A percentile compares a stretch with the other conserved stretches of the same genome.
Evolutionary conservation across 306 rosid genomes (phyloP).

Genomic region (Dryas alaskensis): DNA sequence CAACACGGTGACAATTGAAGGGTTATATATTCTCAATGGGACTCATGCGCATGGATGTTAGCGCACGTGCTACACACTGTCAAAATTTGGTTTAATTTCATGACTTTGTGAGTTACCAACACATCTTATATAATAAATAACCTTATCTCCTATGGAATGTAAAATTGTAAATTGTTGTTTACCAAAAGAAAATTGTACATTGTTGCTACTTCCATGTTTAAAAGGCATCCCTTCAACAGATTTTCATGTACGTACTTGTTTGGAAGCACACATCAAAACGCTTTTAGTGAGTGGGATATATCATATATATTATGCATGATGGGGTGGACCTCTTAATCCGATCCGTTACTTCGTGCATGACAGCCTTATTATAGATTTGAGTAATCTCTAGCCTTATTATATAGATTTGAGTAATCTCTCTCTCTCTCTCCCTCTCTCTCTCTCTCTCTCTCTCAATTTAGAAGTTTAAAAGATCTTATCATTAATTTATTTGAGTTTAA

Average conservation of each 20-base stretch:
- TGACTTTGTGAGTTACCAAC: background rate
- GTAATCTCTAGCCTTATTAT: background rate
- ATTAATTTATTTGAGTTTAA: background rate
- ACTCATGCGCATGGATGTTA: background rate
- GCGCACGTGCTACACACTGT: conserved; percentile 4
- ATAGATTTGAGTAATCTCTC: background rate
- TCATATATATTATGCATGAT: no score
- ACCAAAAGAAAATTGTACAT: background rate
- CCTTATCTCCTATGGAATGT: background rate
- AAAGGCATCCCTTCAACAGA: background rate
- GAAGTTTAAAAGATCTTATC: no score
- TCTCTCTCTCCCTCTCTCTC: no score
- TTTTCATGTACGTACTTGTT: background rate
- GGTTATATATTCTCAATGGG: no score
- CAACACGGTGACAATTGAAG: no score
- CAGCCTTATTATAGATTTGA: background rate
- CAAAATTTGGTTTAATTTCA: background rate
- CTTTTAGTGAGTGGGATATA: conserved; percentile 2
- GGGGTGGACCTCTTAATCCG: background rate
- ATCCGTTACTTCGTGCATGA: background rate
- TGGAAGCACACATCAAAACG: conserved; percentile 10
- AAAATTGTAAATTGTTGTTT: background rate
- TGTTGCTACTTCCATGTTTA: no score
- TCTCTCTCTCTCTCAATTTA: no score
- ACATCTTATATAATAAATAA: background rate